Conservation (phyloP, 352 stramenopile species). For the Phytophthora cryptogea region DNA sequence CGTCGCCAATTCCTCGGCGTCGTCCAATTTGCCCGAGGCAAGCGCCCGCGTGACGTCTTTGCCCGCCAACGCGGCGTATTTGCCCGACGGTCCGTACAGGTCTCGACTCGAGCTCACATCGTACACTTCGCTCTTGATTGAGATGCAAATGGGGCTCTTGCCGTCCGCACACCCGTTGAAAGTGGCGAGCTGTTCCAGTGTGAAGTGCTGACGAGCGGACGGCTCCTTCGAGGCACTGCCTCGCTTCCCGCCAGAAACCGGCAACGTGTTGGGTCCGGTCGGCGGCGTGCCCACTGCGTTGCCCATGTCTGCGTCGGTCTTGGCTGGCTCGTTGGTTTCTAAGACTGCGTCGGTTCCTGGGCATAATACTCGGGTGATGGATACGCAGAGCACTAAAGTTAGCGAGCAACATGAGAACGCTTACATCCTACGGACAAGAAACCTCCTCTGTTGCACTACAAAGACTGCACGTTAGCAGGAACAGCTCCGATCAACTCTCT, state of each 20-base stretch:
- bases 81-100: slow-evolving; percentile 90
- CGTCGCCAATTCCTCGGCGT: slow-evolving; percentile 58
- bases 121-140: slow-evolving; percentile 92
- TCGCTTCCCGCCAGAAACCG: slow-evolving; percentile 10
- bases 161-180: slow-evolving; percentile 78
- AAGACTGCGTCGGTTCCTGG: slow-evolving; percentile 7
- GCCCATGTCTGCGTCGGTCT: slow-evolving; percentile 22
- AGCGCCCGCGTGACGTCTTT: slow-evolving; percentile 91
- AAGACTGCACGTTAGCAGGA: slow-evolving; percentile 18
- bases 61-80: slow-evolving; percentile 88
- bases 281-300: slow-evolving; percentile 40
- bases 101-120: slow-evolving; percentile 89
- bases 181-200: slow-evolving; percentile 67
- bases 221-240: slow-evolving; percentile 12
- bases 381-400: slow-evolving; percentile 29
- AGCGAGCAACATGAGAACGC: slow-evolving; percentile 13
- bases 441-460: slow-evolving; percentile 2
- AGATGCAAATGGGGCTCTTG: slow-evolving; percentile 90
- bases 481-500: slow-evolving; percentile 8
- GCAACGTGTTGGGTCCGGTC: slow-evolving; percentile 24
- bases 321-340: slow-evolving; percentile 16
- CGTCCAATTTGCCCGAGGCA: slow-evolving; percentile 85
- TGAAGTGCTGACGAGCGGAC: slow-evolving; percentile 63
- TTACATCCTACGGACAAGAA: background rate
- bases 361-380: slow-evolving; percentile 1